A percentile compares a stretch with the other conserved stretches of the same genome.
phyloP scores from a whole-genome alignment of 208 protist genomes.

The Novymonas esmeraldas region DNA sequence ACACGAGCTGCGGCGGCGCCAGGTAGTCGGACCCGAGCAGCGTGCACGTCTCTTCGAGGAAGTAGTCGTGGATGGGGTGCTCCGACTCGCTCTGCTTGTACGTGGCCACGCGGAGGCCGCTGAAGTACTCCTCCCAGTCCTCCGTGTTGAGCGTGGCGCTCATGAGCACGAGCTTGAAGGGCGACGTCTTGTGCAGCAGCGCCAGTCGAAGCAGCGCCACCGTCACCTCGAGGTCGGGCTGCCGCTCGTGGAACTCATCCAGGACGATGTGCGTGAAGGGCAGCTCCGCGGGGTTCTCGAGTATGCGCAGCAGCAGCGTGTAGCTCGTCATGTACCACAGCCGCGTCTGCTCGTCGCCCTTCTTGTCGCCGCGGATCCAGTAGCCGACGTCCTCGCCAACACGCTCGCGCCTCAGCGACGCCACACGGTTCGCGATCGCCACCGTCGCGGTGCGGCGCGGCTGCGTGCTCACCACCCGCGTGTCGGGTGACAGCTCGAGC shows the following conservation, averaged over 20 bases:
- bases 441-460: constrained; percentile 48
- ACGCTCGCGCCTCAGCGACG: constrained; percentile 56
- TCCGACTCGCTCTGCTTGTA: constrained; percentile 79
- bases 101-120: constrained; percentile 65
- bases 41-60: constrained; percentile 75
- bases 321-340: constrained; percentile 93
- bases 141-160: constrained; percentile 91
- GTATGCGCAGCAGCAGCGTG: constrained; percentile 78
- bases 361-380: constrained; percentile 86
- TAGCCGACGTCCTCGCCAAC: constrained; percentile 82
- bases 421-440: constrained; percentile 73
- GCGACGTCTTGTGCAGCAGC: constrained; percentile 43
- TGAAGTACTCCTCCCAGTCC: constrained; percentile 89
- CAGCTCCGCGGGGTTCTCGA: constrained; percentile 54
- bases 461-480: constrained; percentile 56
- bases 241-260: constrained; percentile 96
- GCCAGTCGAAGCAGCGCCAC: constrained; percentile 87
- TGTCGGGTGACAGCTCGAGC: constrained; percentile 49
- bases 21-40: constrained; percentile 68
- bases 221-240: constrained; percentile 93
- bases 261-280: constrained; percentile 92
- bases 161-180: constrained; percentile 89
- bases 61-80: constrained; percentile 89
- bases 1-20: constrained; percentile 34
- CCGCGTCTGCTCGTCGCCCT: constrained; percentile 74